These are phyloP conservation scores for Microstegium vimineum DNA, from an alignment of 176 grass and related monocot species.

Conservation along the genomic window DNA sequence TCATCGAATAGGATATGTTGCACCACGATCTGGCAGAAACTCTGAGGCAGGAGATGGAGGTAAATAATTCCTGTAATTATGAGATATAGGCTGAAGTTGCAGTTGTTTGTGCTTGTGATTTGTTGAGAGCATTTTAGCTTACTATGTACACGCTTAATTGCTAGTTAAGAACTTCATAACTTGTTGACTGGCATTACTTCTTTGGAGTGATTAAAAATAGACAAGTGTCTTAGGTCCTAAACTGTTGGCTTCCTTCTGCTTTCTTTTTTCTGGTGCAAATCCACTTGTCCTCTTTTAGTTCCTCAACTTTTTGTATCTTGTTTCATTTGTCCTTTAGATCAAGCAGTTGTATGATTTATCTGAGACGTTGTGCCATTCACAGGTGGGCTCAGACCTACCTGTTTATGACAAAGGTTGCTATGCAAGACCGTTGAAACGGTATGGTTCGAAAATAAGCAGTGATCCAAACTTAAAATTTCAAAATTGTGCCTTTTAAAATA, in stretches of 20 bases:
- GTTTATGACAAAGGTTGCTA: background rate
- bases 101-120: slow-evolving; percentile 5
- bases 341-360: background rate
- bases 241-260: background rate
- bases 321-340: background rate
- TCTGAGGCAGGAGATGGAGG: slow-evolving; percentile 41
- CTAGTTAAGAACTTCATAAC: background rate
- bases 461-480: background rate
- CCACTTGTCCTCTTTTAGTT: background rate
- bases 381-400: background rate
- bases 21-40: slow-evolving; percentile 27
- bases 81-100: background rate
- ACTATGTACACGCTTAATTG: background rate
- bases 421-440: background rate
- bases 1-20: slow-evolving; percentile 83
- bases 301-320: background rate
- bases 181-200: background rate
- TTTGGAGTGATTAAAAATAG: background rate
- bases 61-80: slow-evolving; percentile 14
- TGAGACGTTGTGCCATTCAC: background rate
- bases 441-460: background rate
- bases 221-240: background rate
- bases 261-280: background rate
- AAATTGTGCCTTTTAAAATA: background rate
- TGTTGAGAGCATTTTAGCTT: slow-evolving; percentile 10